Percentiles rank a stretch among this genome's conserved stretches.
These are phyloP conservation scores for Vairimorpha necatrix DNA, from an alignment of 371 early-diverging fungal genomes.

Conservation along the genomic window DNA sequence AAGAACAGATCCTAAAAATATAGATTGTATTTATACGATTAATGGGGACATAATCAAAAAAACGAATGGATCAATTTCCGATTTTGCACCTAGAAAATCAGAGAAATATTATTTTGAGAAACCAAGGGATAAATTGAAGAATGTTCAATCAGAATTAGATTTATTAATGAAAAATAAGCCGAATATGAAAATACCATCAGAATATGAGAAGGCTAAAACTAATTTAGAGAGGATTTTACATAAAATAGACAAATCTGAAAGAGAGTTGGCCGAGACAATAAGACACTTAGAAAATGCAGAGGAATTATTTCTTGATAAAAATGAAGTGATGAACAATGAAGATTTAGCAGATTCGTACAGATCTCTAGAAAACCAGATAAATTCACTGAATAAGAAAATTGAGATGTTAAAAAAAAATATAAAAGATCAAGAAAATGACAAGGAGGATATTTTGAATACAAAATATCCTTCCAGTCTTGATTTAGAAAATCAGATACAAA, in stretches of 20 bases:
- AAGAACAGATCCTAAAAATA: slow-evolving; percentile 29
- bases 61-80: slow-evolving; percentile 56
- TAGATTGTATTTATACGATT: slow-evolving; percentile 59
- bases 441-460: slow-evolving; percentile 41
- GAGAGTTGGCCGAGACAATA: neutral
- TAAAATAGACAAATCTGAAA: slow-evolving; percentile 1
- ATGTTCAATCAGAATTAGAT: slow-evolving; percentile 10
- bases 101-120: slow-evolving; percentile 59
- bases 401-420: slow-evolving; percentile 32
- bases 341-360: slow-evolving; percentile 27
- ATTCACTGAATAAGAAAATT: slow-evolving; percentile 47
- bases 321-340: slow-evolving; percentile 20
- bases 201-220: neutral
- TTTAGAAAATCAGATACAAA: neutral
- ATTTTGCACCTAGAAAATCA: slow-evolving; percentile 51
- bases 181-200: neutral
- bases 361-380: slow-evolving; percentile 36
- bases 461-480: neutral
- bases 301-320: slow-evolving; percentile 1
- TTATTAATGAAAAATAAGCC: neutral
- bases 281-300: slow-evolving; percentile 29
- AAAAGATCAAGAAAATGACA: slow-evolving; percentile 23
- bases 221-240: neutral
- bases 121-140: slow-evolving; percentile 19
- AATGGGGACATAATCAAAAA: slow-evolving; percentile 62